A percentile compares a stretch with the other conserved stretches of the same genome.
Conservation (phyloP, 1,284 basidiomycete genomes). For the Mycosarcoma maydis region DNA sequence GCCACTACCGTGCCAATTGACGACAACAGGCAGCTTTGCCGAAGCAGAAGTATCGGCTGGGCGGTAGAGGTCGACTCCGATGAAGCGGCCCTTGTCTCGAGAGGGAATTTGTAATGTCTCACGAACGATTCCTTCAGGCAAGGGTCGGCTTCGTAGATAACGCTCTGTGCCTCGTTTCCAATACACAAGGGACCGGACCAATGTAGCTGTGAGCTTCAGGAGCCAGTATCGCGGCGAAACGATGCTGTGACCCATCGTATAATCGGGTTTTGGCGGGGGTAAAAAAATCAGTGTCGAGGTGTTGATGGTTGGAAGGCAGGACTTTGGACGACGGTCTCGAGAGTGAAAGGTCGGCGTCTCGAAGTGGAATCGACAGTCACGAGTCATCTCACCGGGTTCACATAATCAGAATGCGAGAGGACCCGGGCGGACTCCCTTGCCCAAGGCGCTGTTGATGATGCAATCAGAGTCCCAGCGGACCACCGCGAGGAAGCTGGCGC, state of each 20-base stretch:
- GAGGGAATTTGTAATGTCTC: conserved; percentile 32
- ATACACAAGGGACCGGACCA: conserved; percentile 13
- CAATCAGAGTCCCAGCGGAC: no score
- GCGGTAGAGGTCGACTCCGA: conserved; percentile 36
- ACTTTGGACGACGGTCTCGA: no score
- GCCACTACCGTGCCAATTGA: conserved; percentile 48
- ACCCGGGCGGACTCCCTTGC: no score
- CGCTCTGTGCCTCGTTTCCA: conserved; percentile 21
- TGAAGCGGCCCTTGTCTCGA: conserved; percentile 30
- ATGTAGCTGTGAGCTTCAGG: conserved; percentile 26
- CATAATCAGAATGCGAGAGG: no score
- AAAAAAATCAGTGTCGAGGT: no score
- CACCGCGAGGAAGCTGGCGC: no score
- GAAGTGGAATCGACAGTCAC: no score
- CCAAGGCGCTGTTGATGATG: no score
- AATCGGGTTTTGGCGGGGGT: no score
- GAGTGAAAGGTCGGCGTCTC: no score
- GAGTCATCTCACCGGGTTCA: no score
- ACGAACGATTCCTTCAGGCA: conserved; percentile 8
- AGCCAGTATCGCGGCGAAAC: conserved; percentile 36
- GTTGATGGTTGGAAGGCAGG: no score
- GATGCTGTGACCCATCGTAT: conserved; percentile 27
- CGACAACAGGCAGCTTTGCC: conserved; percentile 18
- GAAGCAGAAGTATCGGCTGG: conserved; percentile 12
- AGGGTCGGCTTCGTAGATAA: conserved; percentile 23